A percentile compares a stretch with the other conserved stretches of the same genome.
Evolutionary conservation across 2,329 filamentous ascomycete genomes (phyloP).

Genomic region (Fusarium sp.): DNA sequence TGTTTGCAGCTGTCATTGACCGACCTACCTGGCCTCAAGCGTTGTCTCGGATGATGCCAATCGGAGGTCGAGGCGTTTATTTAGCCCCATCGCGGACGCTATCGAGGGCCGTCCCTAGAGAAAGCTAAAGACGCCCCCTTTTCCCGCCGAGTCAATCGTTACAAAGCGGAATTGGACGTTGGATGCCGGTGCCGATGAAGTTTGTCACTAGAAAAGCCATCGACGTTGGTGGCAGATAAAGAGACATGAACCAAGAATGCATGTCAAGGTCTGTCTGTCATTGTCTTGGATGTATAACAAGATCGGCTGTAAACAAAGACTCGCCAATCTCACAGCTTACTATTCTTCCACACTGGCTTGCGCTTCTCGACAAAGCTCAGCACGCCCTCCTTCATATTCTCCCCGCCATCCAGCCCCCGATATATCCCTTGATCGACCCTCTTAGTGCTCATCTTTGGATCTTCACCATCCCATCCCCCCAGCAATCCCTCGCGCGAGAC

Average conservation of each 20-base stretch:
- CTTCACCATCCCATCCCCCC: slow-evolving; percentile 77
- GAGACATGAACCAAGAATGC: background rate
- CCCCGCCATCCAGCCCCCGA: slow-evolving; percentile 69
- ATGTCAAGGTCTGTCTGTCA: background rate
- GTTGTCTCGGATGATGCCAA: slow-evolving; percentile 26
- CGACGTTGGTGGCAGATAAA: slow-evolving; percentile 27
- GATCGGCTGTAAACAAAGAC: background rate
- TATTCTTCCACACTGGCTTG: slow-evolving; percentile 74
- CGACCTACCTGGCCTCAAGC: background rate
- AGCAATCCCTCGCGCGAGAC: slow-evolving; percentile 79
- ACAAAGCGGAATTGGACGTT: background rate
- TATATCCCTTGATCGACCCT: slow-evolving; percentile 69
- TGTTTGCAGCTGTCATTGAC: slow-evolving; percentile 20
- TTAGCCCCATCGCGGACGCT: slow-evolving; percentile 29
- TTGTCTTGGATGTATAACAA: background rate
- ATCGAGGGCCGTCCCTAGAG: slow-evolving; percentile 39
- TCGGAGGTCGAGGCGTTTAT: slow-evolving; percentile 5
- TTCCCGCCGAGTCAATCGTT: background rate
- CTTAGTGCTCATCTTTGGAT: slow-evolving; percentile 71
- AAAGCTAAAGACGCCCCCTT: background rate
- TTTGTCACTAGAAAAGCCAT: slow-evolving; percentile 16
- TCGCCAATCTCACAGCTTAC: slow-evolving; percentile 61
- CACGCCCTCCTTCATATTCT: slow-evolving; percentile 81
- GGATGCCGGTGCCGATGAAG: background rate
- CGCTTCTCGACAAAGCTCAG: slow-evolving; percentile 82